Evolutionary conservation across 768 basidiomycete species (phyloP), one percentile per base, ranked within the genome.

Genomic region (Cytidiella melzeri): DNA sequence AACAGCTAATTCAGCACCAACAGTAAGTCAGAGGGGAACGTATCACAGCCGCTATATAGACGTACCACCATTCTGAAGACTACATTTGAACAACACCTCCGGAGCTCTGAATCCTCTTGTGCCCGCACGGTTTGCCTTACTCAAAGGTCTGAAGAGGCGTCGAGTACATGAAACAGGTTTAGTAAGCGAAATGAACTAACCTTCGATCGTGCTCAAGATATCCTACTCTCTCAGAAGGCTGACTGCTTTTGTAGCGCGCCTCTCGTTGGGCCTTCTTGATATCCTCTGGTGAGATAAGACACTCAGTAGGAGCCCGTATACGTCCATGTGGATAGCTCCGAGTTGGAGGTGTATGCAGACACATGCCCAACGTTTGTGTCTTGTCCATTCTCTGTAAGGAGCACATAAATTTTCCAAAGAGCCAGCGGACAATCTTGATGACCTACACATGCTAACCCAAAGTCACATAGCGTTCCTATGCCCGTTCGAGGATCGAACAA

Each of bases 31-130:
- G n/a, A n/a, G n/a, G n/a, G n/a, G n/a, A n/a, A n/a, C n/a, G n/a
- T 10, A 25, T 1, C 10, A 21, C n/a, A n/a, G n/a, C n/a, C n/a
- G n/a, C n/a, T n/a, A n/a, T 30, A 44, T 51, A 49, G 25, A 68
- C 81, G 54, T 57, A 94, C 95, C 91, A 54, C 91, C 92, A 7
- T 83, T 84, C 67, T 99, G 96, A 58, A 92, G 87, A 3, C 81
- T 81, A 58, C 96, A 99, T 65, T 98, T 99, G 36, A 99, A 65
- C 30, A 99, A 67, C 2, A 99, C 95, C 60, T 99, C 96, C 0
- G 96, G 96, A 1, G 96, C 93, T 50, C 96, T 81, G 64, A 99
- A 99, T 0, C 96, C 96, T 59, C 96, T 72, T 11, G 96, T 99
- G 3, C 96, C 96, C 1, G 96, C 96, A 42, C 96, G 81, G 62